Evolutionary conservation across 116 monocot genomes (phyloP), one percentile per base, ranked within the genome.

Genomic region (Posidonia oceanica): DNA sequence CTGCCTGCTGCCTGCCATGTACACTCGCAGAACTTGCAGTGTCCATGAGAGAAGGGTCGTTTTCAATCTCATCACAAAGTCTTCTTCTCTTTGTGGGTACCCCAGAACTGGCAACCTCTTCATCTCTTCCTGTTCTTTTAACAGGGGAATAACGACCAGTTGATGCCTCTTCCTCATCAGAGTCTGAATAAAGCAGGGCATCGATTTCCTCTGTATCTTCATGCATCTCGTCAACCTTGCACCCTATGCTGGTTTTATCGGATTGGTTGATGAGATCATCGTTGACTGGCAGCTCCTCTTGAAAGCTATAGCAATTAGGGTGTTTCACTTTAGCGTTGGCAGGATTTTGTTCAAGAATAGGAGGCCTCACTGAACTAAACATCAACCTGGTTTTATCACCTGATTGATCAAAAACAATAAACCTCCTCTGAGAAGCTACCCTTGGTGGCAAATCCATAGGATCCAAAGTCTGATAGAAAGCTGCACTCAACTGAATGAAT

Each of bases 191-290:
- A 0, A 93, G 75, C 12, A 93, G 81, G 4, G 86, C 93, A 74
- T 89, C 81, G 54, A 93, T 93, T 68, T 89, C 93, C 11, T 93
- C 93, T 0, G 82, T 75, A 52, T 93, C 81, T 74, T 93, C 93
- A 59, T 75, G 82, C 81, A 84, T 84, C 53, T 82, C 84, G 20
- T 80, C 78, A 14, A 14, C 12, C 10, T 11, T 69, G 63, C 23
- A 16, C 7, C 59, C 75, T 22, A 75, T 69, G 78, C 74, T 67
- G n/a, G 70, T 82, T 40, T 72, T 71, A 55, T 65, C 72, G 13
- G 74, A 59, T 20, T 29, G 67, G 23, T 67, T 39, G 20, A 23
- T 16, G 17, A 18, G 38, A 64, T 53, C 29, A 36, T 18, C 16
- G 21, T 67, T 75, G 20, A 64, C 67, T 1, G 72, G 75, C 8